Evolutionary conservation across 1,284 basidiomycete species (phyloP).

Genomic region (Trichosporon coremiiforme): DNA sequence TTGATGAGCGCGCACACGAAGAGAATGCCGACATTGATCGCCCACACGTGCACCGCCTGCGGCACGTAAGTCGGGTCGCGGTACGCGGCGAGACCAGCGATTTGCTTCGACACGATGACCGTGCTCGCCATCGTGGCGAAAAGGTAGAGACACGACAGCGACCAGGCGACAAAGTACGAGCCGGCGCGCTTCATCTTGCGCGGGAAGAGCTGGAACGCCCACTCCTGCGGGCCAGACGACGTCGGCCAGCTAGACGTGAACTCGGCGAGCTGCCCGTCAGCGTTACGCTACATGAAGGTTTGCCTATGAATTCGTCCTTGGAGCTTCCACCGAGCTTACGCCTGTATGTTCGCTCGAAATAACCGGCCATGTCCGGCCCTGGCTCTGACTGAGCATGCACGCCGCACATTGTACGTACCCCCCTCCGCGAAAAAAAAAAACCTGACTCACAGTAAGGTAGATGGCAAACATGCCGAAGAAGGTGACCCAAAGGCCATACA

Average conservation of each 20-base stretch:
- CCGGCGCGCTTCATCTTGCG: slow-evolving; percentile 14
- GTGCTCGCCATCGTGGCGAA: slow-evolving; percentile 20
- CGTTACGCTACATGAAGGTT: no score
- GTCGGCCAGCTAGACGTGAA: slow-evolving; percentile 21
- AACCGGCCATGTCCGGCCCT: not conserved
- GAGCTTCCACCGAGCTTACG: not conserved
- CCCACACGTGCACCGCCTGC: slow-evolving; percentile 8
- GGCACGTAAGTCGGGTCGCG: slow-evolving; percentile 12
- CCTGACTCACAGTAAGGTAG: slow-evolving; percentile 14
- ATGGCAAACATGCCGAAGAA: slow-evolving; percentile 5
- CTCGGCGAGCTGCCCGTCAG: slow-evolving; percentile 18
- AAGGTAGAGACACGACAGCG: slow-evolving; percentile 17
- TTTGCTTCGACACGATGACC: slow-evolving; percentile 12
- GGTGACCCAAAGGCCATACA: slow-evolving; percentile 20
- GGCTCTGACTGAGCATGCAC: no score
- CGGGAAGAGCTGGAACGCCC: slow-evolving; percentile 25
- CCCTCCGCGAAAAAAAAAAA: not conserved
- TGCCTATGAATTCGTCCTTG: not conserved
- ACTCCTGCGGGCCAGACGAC: slow-evolving; percentile 20
- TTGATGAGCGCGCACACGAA: slow-evolving; percentile 18
- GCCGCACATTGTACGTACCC: no score
- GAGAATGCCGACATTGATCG: slow-evolving; percentile 13
- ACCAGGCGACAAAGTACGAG: slow-evolving; percentile 22
- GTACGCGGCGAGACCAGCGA: slow-evolving; percentile 12
- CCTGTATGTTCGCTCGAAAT: no score